Evolutionary conservation across 1,139 yeast genomes (phyloP).

Genomic region (Yamadazyma aaseri): DNA sequence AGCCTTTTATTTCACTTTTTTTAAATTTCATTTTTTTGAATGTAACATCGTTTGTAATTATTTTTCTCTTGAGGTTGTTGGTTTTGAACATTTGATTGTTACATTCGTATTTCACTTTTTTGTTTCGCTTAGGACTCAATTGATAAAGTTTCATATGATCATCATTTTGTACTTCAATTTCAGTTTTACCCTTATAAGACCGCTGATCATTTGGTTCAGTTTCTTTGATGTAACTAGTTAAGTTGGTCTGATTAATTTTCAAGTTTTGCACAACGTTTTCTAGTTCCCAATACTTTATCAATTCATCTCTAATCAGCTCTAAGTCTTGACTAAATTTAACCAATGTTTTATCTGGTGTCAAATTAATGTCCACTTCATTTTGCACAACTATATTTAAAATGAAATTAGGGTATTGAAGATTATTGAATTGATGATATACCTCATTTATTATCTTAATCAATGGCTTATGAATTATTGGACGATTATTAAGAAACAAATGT

Average conservation of each 20-base stretch:
- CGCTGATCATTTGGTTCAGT: background rate
- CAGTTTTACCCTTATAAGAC: background rate
- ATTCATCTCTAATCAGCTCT: slow-evolving; percentile 4
- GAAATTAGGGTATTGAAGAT: slow-evolving; percentile 73
- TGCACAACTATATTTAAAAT: slow-evolving; percentile 58
- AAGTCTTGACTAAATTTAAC: slow-evolving; percentile 9
- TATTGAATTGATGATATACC: slow-evolving; percentile 66
- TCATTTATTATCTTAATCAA: slow-evolving; percentile 67
- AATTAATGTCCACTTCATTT: slow-evolving; percentile 69
- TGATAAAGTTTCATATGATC: no score
- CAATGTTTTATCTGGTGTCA: slow-evolving; percentile 75
- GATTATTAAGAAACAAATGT: slow-evolving; percentile 62
- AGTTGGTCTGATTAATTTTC: slow-evolving; percentile 2
- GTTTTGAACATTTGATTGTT: slow-evolving; percentile 8
- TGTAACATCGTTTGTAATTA: background rate
- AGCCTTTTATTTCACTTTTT: background rate
- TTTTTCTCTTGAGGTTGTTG: slow-evolving; percentile 7
- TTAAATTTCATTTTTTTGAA: background rate
- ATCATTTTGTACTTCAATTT: background rate
- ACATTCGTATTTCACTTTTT: slow-evolving; percentile 2
- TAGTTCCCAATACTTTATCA: slow-evolving; percentile 9
- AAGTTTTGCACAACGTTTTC: slow-evolving; percentile 10
- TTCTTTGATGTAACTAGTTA: slow-evolving; percentile 2
- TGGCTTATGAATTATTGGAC: slow-evolving; percentile 68
- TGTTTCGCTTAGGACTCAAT: slow-evolving; percentile 2